Base-by-base conservation (phyloP, 805 yeast species). In the Wickerhamiella dianesei region DNA sequence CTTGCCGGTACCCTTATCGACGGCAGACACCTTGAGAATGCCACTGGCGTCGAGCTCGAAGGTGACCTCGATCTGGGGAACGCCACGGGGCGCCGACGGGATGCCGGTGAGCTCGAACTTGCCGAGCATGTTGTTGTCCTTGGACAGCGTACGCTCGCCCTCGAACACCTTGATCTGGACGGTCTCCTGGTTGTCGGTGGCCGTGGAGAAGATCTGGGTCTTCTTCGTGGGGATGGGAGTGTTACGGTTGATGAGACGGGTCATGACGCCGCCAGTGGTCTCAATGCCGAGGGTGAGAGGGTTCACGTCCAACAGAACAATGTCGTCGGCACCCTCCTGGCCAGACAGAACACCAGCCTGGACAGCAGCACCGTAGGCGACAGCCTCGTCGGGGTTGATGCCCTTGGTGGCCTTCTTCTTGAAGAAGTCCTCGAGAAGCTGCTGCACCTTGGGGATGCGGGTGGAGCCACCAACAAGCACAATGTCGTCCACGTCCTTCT, bases 401-500 rank as follows among this genome's bases (percentile, higher is more conserved):
- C 95, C 89, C 77, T 88, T 89, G 57, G 95, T 85, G 56, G 94
- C 89, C 71, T 87, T 87, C 76, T 92, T 89, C 62, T 82, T 79
- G 65, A 89, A 89, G 77, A 70, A 87, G 55, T 81, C 76, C 71
- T 89, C 94, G 58, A 89, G 76, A 61, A 89, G 75, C 71, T 84
- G 82, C 74, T 88, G 97, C 59, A 89, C 89, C 76, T 87, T 92
- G 71, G 97, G 98, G 72, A 89, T 92, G 77, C 97, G 85, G 48
- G 98, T 92, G 37, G 98, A 89, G 70, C 98, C 98, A 75, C 98
- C 98, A 63, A 89, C 98, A 46, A 89, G 74, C 41, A 89, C 97
- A 64, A 89, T 87, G 63, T 89, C 98, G 67, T 89, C 86, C 60
- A 89, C 77, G 59, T 85, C 95, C 54, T 80, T 71, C 71, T 83